Evolutionary conservation across 495 filamentous ascomycete species (phyloP).

Genomic region (Xylaria sp.): DNA sequence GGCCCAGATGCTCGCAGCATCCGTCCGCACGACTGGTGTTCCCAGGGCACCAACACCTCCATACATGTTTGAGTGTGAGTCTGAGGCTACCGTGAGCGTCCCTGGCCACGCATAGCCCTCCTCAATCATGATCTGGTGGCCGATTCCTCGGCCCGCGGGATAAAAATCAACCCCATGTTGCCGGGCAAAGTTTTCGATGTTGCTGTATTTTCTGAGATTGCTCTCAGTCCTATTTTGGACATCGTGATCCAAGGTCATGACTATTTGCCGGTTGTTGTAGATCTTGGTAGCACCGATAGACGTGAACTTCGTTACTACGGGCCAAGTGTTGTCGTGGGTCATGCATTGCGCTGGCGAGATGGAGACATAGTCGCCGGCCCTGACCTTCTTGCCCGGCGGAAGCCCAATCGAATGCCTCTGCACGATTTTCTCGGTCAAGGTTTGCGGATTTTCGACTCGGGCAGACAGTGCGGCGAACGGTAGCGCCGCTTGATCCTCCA

Average conservation of each 20-base stretch:
- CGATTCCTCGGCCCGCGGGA: slow-evolving; percentile 79
- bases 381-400: slow-evolving; percentile 71
- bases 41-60: slow-evolving; percentile 73
- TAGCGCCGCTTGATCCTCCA: no score
- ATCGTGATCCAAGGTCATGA: no score
- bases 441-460: slow-evolving; percentile 77
- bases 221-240: no score
- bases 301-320: slow-evolving; percentile 70
- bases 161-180: neutral
- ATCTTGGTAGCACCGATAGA: neutral
- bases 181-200: neutral
- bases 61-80: slow-evolving; percentile 89
- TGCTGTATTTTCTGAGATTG: slow-evolving; percentile 44
- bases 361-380: slow-evolving; percentile 82
- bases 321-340: slow-evolving; percentile 95
- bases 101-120: slow-evolving; percentile 72
- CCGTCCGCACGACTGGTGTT: slow-evolving; percentile 85
- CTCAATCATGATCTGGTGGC: slow-evolving; percentile 83
- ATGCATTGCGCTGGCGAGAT: slow-evolving; percentile 78
- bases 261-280: neutral
- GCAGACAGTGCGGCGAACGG: no score
- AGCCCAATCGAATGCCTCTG: slow-evolving; percentile 79
- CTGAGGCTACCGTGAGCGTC: slow-evolving; percentile 80
- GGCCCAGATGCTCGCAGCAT: slow-evolving; percentile 87
- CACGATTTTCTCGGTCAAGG: slow-evolving; percentile 91